Percentiles rank a stretch among this genome's conserved stretches.
Evolutionary conservation across 2,329 filamentous ascomycete species (phyloP).

Genomic region (Pseudogymnoascus sp.): DNA sequence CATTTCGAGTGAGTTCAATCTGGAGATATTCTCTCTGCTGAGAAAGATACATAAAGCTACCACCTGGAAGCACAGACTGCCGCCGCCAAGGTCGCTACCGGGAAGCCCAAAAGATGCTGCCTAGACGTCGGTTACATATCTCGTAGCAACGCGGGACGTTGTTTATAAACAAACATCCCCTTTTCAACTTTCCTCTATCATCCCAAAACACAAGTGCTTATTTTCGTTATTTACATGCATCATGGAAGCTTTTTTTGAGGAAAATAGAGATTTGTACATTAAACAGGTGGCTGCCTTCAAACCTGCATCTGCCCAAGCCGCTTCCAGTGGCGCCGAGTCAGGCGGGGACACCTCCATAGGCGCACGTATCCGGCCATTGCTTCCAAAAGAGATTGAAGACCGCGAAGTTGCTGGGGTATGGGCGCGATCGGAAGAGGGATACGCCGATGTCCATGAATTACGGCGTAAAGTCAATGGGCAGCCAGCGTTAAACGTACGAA

Average conservation of each 20-base stretch:
- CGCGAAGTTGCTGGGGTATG: not conserved
- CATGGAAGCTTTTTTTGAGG: not conserved
- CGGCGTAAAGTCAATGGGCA: constrained; percentile 11
- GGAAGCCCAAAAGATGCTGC: not conserved
- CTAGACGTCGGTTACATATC: not conserved
- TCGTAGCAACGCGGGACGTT: not conserved
- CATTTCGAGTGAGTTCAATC: not conserved
- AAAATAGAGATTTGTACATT: not conserved
- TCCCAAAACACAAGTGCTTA: not conserved
- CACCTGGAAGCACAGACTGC: not conserved
- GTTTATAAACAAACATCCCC: not conserved
- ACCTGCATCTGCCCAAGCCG: not conserved
- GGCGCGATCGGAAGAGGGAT: not conserved
- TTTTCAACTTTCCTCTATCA: not conserved
- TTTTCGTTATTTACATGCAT: not conserved
- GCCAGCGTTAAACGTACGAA: constrained; percentile 1
- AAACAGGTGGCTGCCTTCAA: not conserved
- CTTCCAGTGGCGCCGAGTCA: not conserved
- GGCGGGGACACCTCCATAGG: constrained; percentile 4
- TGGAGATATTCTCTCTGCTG: not conserved
- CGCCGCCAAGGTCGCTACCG: not conserved
- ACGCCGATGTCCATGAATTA: constrained; percentile 11
- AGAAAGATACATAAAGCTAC: not conserved
- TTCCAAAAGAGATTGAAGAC: constrained; percentile 1
- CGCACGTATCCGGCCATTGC: constrained; percentile 9